These are phyloP conservation scores for Aureobasidium zeae DNA, from an alignment of 2,329 filamentous ascomycete species.

Conservation along the genomic window DNA sequence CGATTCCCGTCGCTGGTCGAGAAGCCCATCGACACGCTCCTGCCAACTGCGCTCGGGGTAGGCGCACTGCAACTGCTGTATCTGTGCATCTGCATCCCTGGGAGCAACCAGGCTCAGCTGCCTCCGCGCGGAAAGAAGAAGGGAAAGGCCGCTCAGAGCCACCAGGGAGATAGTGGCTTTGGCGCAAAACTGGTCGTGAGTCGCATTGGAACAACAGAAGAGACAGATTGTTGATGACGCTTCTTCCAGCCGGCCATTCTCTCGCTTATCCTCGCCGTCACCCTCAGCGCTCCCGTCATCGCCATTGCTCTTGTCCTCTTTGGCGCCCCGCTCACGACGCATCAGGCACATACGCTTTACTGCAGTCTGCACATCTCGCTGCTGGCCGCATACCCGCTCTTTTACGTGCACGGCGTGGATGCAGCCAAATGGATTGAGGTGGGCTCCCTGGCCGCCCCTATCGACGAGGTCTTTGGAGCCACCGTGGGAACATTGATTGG, in stretches of 20 bases:
- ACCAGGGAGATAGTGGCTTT: slow-evolving; percentile 29
- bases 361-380: slow-evolving; percentile 74
- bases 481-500: slow-evolving; percentile 69
- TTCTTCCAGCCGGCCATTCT: slow-evolving; percentile 55
- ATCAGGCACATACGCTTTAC: slow-evolving; percentile 67
- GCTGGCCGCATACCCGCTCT: slow-evolving; percentile 66
- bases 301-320: slow-evolving; percentile 67
- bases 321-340: slow-evolving; percentile 79
- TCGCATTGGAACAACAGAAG: no score
- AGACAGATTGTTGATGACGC: no score
- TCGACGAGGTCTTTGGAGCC: slow-evolving; percentile 79
- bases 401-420: slow-evolving; percentile 80
- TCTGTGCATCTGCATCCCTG: slow-evolving; percentile 50
- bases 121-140: slow-evolving; percentile 37
- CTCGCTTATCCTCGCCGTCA: slow-evolving; percentile 51
- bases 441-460: slow-evolving; percentile 58
- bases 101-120: slow-evolving; percentile 33
- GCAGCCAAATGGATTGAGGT: slow-evolving; percentile 58
- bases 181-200: slow-evolving; percentile 37
- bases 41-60: slow-evolving; percentile 52
- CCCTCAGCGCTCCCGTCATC: slow-evolving; percentile 49
- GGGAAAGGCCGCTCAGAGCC: slow-evolving; percentile 46
- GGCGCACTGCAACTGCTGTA: slow-evolving; percentile 54
- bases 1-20: slow-evolving; percentile 59
- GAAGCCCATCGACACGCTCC: slow-evolving; percentile 58